A percentile compares a stretch with the other conserved stretches of the same genome.
phyloP scores from a whole-genome alignment of 139 green algal genomes.

The Tetradesmus lagerheimii region DNA sequence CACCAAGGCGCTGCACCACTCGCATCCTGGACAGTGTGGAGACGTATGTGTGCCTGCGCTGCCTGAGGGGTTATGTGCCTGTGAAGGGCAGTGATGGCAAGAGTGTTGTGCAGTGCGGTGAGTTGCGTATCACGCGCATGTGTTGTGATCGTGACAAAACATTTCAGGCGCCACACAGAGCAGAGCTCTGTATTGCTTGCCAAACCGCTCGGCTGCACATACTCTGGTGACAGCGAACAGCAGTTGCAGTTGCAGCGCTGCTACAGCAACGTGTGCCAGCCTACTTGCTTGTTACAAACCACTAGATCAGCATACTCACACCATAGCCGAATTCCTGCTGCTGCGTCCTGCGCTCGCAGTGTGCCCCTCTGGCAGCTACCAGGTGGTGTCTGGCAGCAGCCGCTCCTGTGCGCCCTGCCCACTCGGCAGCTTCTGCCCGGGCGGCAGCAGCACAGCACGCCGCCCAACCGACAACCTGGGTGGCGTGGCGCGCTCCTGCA shows the following conservation, averaged over 20 bases:
- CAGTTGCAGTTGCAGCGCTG: neutral
- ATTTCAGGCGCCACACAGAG: neutral
- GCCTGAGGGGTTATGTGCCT: neutral
- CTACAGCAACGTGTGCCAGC: too few relatives aligned
- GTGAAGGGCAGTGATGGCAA: neutral
- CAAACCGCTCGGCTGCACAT: too few relatives aligned
- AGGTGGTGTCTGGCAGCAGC: neutral
- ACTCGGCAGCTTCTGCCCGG: neutral
- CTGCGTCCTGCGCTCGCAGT: neutral
- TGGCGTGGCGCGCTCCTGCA: neutral
- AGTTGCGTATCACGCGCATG: neutral
- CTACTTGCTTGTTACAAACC: too few relatives aligned
- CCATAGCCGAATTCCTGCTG: neutral
- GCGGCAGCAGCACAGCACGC: neutral
- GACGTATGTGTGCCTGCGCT: constrained; percentile 14
- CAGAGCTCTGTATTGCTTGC: too few relatives aligned
- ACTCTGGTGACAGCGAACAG: neutral
- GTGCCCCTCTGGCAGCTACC: neutral
- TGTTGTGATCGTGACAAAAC: neutral
- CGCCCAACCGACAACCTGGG: neutral
- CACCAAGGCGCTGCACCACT: constrained; percentile 1
- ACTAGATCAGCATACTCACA: neutral
- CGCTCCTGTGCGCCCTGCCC: neutral
- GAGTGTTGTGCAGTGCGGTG: neutral
- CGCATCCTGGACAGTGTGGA: neutral